These are phyloP conservation scores for Penicillium vulpinum DNA, from an alignment of 2,329 filamentous ascomycete genomes.

Conservation along the genomic window DNA sequence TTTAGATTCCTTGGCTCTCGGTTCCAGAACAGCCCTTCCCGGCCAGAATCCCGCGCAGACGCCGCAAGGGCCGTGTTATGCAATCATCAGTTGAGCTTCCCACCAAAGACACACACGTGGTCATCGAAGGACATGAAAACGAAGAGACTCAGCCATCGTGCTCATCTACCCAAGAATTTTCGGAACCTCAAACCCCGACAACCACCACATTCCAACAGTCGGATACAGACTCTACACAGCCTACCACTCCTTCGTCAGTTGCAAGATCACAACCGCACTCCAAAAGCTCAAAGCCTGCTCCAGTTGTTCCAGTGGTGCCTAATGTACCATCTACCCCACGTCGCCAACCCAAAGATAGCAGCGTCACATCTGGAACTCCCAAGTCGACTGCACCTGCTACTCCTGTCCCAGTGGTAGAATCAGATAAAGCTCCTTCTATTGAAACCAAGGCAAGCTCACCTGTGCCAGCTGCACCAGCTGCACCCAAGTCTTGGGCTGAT, in stretches of 20 bases:
- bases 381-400: constrained; percentile 28
- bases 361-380: constrained; percentile 36
- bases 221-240: constrained; percentile 56
- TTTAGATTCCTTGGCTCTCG: constrained; percentile 61
- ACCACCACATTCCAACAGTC: constrained; percentile 61
- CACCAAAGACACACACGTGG: constrained; percentile 40
- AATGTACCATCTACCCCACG: constrained; percentile 38
- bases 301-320: constrained; percentile 51
- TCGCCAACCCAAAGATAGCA: constrained; percentile 38
- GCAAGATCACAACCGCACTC: constrained; percentile 34
- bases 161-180: constrained; percentile 27
- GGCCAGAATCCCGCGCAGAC: constrained; percentile 49
- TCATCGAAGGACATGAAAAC: constrained; percentile 22
- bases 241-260: constrained; percentile 57
- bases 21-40: constrained; percentile 57
- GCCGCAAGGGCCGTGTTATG: constrained; percentile 43
- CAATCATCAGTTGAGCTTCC: constrained; percentile 53
- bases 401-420: constrained; percentile 4
- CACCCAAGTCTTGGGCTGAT: constrained; percentile 69
- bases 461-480: constrained; percentile 48
- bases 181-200: constrained; percentile 57
- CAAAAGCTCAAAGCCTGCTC: constrained; percentile 36
- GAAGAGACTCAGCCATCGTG: constrained; percentile 23
- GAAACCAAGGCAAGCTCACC: constrained; percentile 41
- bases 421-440: not conserved